These are phyloP conservation scores for Helicostylum pulchrum DNA, from an alignment of 192 early-diverging fungal genomes.

Conservation along the genomic window DNA sequence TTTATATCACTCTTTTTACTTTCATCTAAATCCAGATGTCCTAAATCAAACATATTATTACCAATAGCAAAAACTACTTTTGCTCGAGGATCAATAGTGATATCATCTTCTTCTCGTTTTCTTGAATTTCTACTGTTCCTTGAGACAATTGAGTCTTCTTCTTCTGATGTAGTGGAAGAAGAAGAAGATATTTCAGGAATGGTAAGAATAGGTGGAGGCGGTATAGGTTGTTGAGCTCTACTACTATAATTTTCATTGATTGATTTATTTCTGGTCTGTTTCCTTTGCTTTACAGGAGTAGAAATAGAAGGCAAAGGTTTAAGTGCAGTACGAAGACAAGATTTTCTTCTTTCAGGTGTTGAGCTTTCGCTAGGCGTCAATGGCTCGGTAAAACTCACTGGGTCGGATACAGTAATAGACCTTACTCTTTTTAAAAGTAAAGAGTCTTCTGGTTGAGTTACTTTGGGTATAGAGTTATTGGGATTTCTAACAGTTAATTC, in stretches of 20 bases:
- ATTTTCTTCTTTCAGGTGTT: background rate
- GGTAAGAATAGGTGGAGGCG: background rate
- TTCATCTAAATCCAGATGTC: slow-evolving; percentile 2
- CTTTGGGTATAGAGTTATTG: slow-evolving; percentile 8
- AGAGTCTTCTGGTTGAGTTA: too few species aligned
- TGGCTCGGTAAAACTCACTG: background rate
- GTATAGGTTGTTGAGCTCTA: background rate
- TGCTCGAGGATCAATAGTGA: slow-evolving; percentile 33
- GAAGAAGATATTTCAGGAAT: too few species aligned
- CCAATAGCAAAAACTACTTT: slow-evolving; percentile 40
- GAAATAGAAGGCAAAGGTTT: background rate
- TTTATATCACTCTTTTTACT: background rate
- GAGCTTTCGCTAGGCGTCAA: background rate
- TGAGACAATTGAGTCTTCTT: background rate
- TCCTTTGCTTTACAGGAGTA: background rate
- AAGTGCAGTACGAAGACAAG: background rate
- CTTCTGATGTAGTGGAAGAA: too few species aligned
- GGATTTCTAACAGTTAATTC: slow-evolving; percentile 3
- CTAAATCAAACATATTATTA: slow-evolving; percentile 40
- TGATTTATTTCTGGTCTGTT: background rate
- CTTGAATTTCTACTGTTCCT: background rate
- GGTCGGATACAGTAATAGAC: slow-evolving; percentile 5
- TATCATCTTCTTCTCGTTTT: slow-evolving; percentile 19
- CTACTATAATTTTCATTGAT: background rate
- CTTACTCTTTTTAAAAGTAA: slow-evolving; percentile 12